phyloP scores from a whole-genome alignment of 176 grass and related monocot genomes.

The Saccharum officinarum region DNA sequence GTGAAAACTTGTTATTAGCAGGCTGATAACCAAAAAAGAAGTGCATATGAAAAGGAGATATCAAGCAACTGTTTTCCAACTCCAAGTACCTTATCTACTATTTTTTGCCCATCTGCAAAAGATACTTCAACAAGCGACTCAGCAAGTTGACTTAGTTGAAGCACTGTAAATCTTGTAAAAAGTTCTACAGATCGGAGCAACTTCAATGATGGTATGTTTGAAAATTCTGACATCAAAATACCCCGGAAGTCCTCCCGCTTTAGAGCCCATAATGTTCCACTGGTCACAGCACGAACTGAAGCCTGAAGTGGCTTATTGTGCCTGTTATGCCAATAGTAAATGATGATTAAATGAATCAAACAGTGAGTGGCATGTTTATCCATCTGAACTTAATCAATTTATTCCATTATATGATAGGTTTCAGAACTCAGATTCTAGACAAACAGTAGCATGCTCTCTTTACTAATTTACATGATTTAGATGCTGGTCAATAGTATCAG shows the following conservation, averaged over 20 bases:
- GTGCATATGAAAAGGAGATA: constrained; percentile 3
- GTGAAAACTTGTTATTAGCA: not conserved
- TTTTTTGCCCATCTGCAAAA: constrained; percentile 80
- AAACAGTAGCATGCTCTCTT: constrained; percentile 9
- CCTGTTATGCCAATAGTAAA: constrained; percentile 56
- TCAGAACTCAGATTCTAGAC: constrained; percentile 7
- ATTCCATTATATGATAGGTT: constrained; percentile 14
- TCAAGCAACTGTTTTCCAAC: not conserved
- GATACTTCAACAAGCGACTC: constrained; percentile 72
- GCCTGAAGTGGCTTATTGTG: constrained; percentile 97
- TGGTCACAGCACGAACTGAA: constrained; percentile 85
- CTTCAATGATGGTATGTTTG: constrained; percentile 80
- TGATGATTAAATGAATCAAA: constrained; percentile 23
- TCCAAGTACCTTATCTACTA: constrained; percentile 71
- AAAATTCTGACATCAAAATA: constrained; percentile 94
- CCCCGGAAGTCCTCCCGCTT: constrained; percentile 91
- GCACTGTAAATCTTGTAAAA: constrained; percentile 81
- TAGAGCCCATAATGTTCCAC: constrained; percentile 88
- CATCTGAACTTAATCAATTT: constrained; percentile 14
- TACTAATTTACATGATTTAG: not conserved
- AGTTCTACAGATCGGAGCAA: constrained; percentile 80
- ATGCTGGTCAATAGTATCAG: not conserved
- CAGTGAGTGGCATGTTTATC: not conserved
- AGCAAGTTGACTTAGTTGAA: constrained; percentile 89
- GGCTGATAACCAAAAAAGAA: not conserved